These are phyloP conservation scores for Isoetes taiwanensis DNA, from an alignment of 75 land plant genomes.

Conservation along the genomic window DNA sequence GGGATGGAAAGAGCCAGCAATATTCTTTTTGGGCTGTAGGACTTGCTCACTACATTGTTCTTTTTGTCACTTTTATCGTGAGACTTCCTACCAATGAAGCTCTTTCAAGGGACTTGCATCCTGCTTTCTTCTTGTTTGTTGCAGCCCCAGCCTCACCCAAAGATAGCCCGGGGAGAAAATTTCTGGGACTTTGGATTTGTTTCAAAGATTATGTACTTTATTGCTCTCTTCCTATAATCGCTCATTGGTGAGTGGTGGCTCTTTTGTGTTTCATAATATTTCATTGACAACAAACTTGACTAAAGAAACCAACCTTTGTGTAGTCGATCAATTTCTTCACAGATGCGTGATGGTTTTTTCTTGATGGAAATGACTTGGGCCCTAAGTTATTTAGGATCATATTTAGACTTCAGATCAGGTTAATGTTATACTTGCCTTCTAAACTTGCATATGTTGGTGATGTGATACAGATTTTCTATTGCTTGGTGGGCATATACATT, in stretches of 20 bases:
- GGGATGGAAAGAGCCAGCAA: conserved; percentile 70
- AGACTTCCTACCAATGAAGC: conserved; percentile 70
- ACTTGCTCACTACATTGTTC: conserved; percentile 68
- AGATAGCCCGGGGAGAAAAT: conserved; percentile 64
- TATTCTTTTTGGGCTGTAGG: conserved; percentile 85
- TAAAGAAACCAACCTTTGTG: no score
- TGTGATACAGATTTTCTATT: conserved; percentile 57
- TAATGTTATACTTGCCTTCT: background rate
- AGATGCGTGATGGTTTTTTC: conserved; percentile 28
- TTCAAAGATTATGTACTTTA: conserved; percentile 51
- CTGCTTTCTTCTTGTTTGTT: conserved; percentile 80
- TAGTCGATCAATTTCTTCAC: conserved; percentile 79
- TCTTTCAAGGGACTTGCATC: conserved; percentile 87
- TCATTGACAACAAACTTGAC: background rate
- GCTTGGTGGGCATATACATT: conserved; percentile 99
- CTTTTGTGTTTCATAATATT: no score
- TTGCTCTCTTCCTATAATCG: conserved; percentile 71
- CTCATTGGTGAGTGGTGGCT: conserved; percentile 41
- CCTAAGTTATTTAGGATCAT: background rate
- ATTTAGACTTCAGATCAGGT: background rate
- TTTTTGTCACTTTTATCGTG: conserved; percentile 85
- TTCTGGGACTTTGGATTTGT: conserved; percentile 54
- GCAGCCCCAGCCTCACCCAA: conserved; percentile 84
- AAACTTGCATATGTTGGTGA: background rate
- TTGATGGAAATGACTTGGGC: no score